phyloP scores from a whole-genome alignment of 352 stramenopile species.

The Elongisporangium undulatum region DNA sequence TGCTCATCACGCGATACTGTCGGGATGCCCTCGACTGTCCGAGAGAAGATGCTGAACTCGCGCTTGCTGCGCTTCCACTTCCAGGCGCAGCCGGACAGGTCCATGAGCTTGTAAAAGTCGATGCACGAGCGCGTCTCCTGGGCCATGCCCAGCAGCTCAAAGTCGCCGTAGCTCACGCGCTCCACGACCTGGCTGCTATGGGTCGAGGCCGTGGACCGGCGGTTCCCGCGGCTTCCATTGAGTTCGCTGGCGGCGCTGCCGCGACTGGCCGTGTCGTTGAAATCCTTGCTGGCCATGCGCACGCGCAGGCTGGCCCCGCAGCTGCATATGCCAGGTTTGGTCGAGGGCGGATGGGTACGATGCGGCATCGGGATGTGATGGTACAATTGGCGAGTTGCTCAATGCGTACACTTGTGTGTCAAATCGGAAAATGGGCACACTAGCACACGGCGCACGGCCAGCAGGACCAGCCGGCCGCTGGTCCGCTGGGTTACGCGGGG shows the following conservation, averaged over 20 bases:
- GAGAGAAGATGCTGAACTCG: background rate
- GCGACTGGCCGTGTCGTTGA: background rate
- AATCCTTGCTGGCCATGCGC: background rate
- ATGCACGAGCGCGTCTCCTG: background rate
- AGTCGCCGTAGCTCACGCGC: background rate
- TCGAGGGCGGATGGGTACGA: background rate
- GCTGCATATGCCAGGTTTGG: background rate
- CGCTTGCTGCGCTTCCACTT: background rate
- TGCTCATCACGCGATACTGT: conserved; percentile 4
- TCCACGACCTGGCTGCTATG: background rate
- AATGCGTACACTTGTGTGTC: background rate
- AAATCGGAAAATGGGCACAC: background rate
- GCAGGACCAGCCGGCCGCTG: background rate
- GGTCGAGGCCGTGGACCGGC: background rate
- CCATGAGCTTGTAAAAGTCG: background rate
- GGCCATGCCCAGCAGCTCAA: background rate
- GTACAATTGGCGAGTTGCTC: background rate
- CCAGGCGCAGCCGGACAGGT: background rate
- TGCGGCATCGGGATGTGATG: background rate
- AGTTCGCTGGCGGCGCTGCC: background rate
- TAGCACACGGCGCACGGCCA: too few species aligned
- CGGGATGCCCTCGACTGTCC: background rate
- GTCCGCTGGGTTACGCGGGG: background rate
- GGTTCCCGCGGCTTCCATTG: background rate
- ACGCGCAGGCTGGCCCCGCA: background rate